phyloP scores from a whole-genome alignment of 192 early-diverging fungal genomes.

The Mortierella antarctica region DNA sequence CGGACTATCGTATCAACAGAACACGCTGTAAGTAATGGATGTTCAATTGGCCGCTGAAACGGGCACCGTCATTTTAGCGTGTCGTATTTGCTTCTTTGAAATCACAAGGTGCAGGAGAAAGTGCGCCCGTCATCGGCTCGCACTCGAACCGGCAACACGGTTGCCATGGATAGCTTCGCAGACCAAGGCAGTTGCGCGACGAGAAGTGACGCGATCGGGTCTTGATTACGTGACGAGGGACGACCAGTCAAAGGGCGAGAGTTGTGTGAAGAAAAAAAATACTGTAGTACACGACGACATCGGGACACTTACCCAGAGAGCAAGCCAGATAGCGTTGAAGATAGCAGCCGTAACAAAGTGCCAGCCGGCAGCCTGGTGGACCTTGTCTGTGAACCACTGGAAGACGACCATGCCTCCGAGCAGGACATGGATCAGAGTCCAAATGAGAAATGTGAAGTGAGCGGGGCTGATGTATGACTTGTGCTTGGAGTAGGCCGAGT shows the following conservation, averaged over 20 bases:
- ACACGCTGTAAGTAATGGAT: no score
- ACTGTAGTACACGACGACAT: no score
- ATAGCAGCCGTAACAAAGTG: constrained; percentile 69
- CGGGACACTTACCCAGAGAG: constrained; percentile 61
- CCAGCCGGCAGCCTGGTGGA: constrained; percentile 67
- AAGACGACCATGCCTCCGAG: constrained; percentile 71
- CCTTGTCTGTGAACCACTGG: constrained; percentile 69
- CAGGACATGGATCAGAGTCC: constrained; percentile 72
- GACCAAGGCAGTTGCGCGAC: not conserved
- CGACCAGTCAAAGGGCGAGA: no score
- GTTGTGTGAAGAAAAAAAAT: not conserved
- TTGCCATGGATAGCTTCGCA: not conserved
- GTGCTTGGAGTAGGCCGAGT: constrained; percentile 39
- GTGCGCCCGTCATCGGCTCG: no score
- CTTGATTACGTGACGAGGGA: not conserved
- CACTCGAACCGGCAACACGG: no score
- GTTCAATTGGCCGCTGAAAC: no score
- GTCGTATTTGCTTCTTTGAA: no score
- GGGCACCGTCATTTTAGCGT: no score
- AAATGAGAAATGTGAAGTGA: constrained; percentile 66
- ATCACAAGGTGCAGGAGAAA: no score
- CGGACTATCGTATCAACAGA: constrained; percentile 1
- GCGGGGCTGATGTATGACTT: constrained; percentile 76
- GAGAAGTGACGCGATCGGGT: not conserved
- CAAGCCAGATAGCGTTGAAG: constrained; percentile 68